Base-by-base conservation (phyloP, 1,284 basidiomycete genomes). In the Peniophora sp. region DNA sequence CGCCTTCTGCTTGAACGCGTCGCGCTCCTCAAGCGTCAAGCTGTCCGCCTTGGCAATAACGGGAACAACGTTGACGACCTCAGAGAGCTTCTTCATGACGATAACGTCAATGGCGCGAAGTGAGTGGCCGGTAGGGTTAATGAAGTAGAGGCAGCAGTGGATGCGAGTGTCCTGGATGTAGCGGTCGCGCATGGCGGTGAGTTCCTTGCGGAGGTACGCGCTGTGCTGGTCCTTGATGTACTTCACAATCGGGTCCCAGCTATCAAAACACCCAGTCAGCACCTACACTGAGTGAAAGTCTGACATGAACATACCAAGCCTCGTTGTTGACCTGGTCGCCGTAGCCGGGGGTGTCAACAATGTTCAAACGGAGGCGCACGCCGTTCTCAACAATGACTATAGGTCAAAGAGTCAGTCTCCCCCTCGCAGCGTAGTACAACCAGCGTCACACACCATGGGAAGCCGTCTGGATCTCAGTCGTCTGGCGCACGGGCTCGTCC, bases 151-250 rank as follows among this genome's bases (percentile, higher is more conserved):
- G 67, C 91, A 94, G 76, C 94, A 97, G 77, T 99, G 96, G 58
- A 99, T 97, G 55, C 97, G 88, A 18, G 96, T 97, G 73, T 99
- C 97, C 65, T 92, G 88, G 62, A 99, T 99, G 75, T 95, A 92
- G 54, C 93, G 88, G 76, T 99, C 97, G 59, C 97, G 88, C 88
- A 95, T 94, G 5, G 97, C 96, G 3, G 97, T 99, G 55, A 99
- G 79, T 75, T 99, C 96, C 74, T 99, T 99, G 68, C 97, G 89
- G 52, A 99, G 83, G 73, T 98, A 99, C 45, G 95, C 92, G 64
- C 91, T 95, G 76, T 99, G 96, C 69, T 99, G 96, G 76, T 99
- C 97, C 74, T 94, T 91, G 73, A 97, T 98, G 71, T 98, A 97
- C 73, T 97, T 97, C 69, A 98, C 81, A 62, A 98, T 97, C 24